These are phyloP conservation scores for Acrocalymma vagum DNA, from an alignment of 2,329 filamentous ascomycete species.

Conservation along the genomic window DNA sequence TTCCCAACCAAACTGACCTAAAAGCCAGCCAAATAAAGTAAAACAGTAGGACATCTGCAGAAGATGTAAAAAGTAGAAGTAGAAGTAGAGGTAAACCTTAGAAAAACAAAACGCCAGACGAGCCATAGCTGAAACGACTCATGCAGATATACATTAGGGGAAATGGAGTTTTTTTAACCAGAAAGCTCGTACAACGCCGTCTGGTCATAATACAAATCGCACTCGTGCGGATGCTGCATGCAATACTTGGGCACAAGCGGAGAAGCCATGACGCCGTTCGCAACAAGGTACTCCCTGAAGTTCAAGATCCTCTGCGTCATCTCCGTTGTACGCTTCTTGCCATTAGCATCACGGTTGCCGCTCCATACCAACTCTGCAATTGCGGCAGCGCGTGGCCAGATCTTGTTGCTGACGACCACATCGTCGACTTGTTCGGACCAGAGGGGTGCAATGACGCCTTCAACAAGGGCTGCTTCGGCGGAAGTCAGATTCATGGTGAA, in stretches of 20 bases:
- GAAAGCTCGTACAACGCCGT: slow-evolving; percentile 32
- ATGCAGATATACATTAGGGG: no score
- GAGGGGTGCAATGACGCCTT: slow-evolving; percentile 62
- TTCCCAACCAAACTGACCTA: no score
- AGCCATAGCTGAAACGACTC: no score
- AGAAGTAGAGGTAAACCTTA: no score
- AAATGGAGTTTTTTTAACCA: no score
- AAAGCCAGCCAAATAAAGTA: no score
- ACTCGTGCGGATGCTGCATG: slow-evolving; percentile 65
- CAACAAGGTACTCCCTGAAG: slow-evolving; percentile 67
- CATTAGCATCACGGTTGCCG: slow-evolving; percentile 60
- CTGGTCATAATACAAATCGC: slow-evolving; percentile 64
- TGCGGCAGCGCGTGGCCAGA: slow-evolving; percentile 67
- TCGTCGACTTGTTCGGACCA: slow-evolving; percentile 66
- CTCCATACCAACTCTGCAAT: slow-evolving; percentile 65
- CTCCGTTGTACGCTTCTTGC: slow-evolving; percentile 60
- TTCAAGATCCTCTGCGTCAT: slow-evolving; percentile 66
- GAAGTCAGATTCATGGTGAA: slow-evolving; percentile 60
- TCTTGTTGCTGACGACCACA: slow-evolving; percentile 57
- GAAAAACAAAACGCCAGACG: no score
- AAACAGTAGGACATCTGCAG: no score
- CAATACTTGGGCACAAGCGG: slow-evolving; percentile 67
- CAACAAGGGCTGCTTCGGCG: slow-evolving; percentile 57
- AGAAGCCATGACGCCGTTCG: slow-evolving; percentile 60
- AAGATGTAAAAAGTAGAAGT: no score